These are phyloP conservation scores for Arthroderma sp. DNA, from an alignment of 2,329 filamentous ascomycete genomes.

Conservation along the genomic window DNA sequence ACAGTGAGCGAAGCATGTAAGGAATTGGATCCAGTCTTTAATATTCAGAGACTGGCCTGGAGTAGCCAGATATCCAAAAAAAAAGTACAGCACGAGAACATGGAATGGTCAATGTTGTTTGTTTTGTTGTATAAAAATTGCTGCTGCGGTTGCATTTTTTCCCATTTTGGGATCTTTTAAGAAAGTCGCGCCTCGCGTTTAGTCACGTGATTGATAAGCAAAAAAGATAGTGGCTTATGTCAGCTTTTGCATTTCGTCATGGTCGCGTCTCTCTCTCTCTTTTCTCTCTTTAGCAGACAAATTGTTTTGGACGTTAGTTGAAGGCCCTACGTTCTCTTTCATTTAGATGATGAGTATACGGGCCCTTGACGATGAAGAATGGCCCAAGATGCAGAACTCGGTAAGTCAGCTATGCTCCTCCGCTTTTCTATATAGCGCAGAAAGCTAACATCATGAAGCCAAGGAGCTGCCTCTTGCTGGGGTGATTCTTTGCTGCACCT, in stretches of 20 bases:
- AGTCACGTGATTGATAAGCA: constrained; percentile 1
- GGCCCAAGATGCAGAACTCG: constrained; percentile 26
- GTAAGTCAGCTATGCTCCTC: constrained; percentile 16
- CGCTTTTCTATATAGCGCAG: constrained; percentile 18
- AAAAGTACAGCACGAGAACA: not conserved
- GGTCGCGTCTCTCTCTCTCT: not conserved
- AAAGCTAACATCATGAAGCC: constrained; percentile 27
- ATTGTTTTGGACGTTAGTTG: not conserved
- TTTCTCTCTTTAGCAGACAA: not conserved
- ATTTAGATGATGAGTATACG: not conserved
- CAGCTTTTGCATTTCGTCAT: not conserved
- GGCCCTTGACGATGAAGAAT: constrained; percentile 30
- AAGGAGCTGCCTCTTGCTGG: constrained; percentile 54
- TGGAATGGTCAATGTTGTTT: not conserved
- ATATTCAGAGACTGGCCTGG: not conserved
- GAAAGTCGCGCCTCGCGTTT: not conserved
- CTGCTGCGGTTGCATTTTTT: not conserved
- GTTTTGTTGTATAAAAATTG: not conserved
- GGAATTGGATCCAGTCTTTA: too few relatives aligned
- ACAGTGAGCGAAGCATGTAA: not conserved
- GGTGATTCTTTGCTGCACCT: constrained; percentile 77
- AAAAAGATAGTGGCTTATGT: not conserved
- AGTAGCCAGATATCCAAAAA: constrained; percentile 1
- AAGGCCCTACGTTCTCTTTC: too few relatives aligned
- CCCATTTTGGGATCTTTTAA: not conserved